Evolutionary conservation across 768 basidiomycete species (phyloP), one percentile per base, ranked within the genome.

Genomic region (Dioszegia hungarica): DNA sequence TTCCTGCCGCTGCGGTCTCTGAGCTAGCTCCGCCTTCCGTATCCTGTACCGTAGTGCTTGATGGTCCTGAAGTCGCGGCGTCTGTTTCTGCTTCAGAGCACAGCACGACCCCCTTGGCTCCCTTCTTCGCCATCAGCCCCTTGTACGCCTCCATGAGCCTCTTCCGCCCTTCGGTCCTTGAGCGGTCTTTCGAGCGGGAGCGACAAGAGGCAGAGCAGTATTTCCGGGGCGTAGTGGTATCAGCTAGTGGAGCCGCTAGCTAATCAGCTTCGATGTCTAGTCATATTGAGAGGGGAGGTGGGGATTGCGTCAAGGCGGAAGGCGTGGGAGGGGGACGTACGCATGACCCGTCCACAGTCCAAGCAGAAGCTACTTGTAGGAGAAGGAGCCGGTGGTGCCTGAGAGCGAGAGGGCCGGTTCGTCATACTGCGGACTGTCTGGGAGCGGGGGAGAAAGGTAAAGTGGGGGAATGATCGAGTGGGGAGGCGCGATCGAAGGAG

Each of bases 171-270:
- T 17, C 10, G 22, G 17, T 46, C 22, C 48, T 34, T 2, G 24
- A 25, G 3, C 54, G 48, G 4, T 48, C 39, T 46, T 62, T 61
- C 4, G 53, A 41, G 15, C 56, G 60, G 25, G 54, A 33, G 17
- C 62, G 56, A 46, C 66, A 67, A 0, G 60, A 54, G 2, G 49
- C 25, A 6, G 66, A 67, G 39, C 66, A 67, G 45, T 61, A 67
- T 57, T 64, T 67, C n/a, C 66, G 39, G 12, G 66, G 55, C 29
- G 66, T 67, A 0, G 62, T 47, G 45, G 49, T 48, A 22, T 54
- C 15, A 17, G 48, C 52, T 12, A 49, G 40, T 10, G 62, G 60
- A 5, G 27, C 33, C 3, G 60, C 64, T 59, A n/a, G 24, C 10
- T 22, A 19, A 38, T 19, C 14, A 38, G 37, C 37, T 14, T 1